Conservation (phyloP, 805 yeast genomes). For the Kockiozyma suomiensis region DNA sequence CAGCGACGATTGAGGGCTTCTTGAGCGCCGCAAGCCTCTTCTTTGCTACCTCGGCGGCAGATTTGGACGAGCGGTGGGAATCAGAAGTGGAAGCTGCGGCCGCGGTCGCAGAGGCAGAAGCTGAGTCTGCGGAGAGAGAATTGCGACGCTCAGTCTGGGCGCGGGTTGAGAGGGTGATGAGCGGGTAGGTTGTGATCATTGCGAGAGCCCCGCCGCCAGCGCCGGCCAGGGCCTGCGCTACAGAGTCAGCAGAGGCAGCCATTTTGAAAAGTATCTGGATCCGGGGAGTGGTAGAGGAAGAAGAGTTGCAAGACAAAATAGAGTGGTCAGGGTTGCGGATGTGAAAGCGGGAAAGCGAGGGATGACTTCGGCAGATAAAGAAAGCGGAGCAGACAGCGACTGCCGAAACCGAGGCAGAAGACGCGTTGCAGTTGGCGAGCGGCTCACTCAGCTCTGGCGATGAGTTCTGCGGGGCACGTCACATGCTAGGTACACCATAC, state of each 20-base stretch:
- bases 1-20: conserved; percentile 41
- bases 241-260: conserved; percentile 39
- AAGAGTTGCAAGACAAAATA: too few species aligned
- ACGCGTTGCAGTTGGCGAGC: background rate
- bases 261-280: background rate
- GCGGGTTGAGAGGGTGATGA: conserved; percentile 81
- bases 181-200: conserved; percentile 85
- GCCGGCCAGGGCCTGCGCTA: conserved; percentile 92
- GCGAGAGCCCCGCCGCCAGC: conserved; percentile 91
- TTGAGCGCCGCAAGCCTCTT: conserved; percentile 10
- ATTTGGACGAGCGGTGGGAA: background rate
- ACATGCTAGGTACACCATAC: background rate
- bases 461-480: background rate
- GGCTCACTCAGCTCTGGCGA: too few species aligned
- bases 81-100: background rate
- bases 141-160: conserved; percentile 67
- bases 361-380: too few species aligned
- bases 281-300: background rate
- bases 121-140: conserved; percentile 2
- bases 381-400: too few species aligned
- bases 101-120: conserved; percentile 1
- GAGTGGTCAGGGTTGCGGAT: too few species aligned
- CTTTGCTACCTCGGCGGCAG: conserved; percentile 24
- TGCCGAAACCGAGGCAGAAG: background rate
- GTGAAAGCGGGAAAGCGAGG: too few species aligned